Evolutionary conservation across 1,284 basidiomycete species (phyloP), one percentile per base, ranked within the genome.

Genomic region (Exobasidium rhododendri): DNA sequence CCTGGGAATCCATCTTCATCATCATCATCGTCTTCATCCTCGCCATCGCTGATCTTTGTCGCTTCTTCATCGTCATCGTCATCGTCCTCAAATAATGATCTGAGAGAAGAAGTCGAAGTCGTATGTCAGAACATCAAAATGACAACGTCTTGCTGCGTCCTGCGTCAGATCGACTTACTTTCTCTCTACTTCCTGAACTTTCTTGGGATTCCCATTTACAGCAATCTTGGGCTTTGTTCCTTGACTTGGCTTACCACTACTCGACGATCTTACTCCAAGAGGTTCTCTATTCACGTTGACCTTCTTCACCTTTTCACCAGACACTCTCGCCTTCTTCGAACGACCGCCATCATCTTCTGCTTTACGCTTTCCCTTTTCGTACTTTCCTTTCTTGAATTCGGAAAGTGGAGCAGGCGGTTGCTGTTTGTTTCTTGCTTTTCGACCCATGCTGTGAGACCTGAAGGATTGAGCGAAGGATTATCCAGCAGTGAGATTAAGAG

Each of bases 391-490:
- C 63, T 71, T 73, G 4, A 59, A 43, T 10, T 55, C 24, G 22
- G 4, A 17, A 0, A 31, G 14, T 2, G 45, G 11, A 22, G 31
- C 83, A 1, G 91, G 92, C 3, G 87, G 83, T 0, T 84, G 85
- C 82, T 97, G 93, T 83, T 96, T 96, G 82, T 90, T 89, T 82
- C 90, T 91, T 69, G 91, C 87, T 74, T 91, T 87, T 79, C 91
- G 86, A 74, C 93, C 93, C 91, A 94, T 92, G n/a, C 20, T 64
- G n/a, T n/a, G n/a, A n/a, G n/a, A n/a, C n/a, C n/a, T n/a, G n/a
- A n/a, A n/a, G n/a, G n/a, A n/a, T n/a, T n/a, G n/a, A n/a, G n/a
- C n/a, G n/a, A n/a, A n/a, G n/a, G n/a, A n/a, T n/a, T n/a, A n/a
- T n/a, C n/a, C n/a, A n/a, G n/a, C n/a, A n/a, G n/a, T n/a, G n/a